phyloP scores from a whole-genome alignment of 1,284 basidiomycete genomes.

The Leucoagaricus sp. region DNA sequence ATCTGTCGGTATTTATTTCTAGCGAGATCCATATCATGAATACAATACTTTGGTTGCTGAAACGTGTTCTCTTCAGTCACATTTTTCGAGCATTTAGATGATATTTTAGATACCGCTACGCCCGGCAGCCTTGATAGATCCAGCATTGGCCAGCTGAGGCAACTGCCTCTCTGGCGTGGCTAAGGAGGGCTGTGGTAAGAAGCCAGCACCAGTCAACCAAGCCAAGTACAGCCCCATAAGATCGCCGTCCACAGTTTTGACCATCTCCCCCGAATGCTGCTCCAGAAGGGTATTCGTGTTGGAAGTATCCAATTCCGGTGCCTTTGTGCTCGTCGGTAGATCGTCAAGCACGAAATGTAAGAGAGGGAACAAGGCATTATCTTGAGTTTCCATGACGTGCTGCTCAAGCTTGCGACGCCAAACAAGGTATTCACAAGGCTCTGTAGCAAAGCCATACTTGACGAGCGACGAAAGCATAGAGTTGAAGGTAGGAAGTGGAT shows the following conservation, averaged over 20 bases:
- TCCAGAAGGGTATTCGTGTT: conserved; percentile 76
- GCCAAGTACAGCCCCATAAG: conserved; percentile 91
- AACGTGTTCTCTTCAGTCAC: no score
- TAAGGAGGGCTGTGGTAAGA: conserved; percentile 70
- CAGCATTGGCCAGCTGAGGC: conserved; percentile 40
- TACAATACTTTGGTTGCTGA: no score
- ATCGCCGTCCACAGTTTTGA: conserved; percentile 75
- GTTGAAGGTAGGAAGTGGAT: conserved; percentile 91
- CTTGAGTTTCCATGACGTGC: conserved; percentile 91
- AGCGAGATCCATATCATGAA: no score
- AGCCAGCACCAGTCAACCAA: conserved; percentile 89
- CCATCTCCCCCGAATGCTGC: conserved; percentile 42
- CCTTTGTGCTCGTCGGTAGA: conserved; percentile 94
- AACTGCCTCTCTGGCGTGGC: conserved; percentile 41
- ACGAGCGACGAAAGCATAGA: conserved; percentile 77
- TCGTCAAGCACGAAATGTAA: conserved; percentile 98
- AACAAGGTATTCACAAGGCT: conserved; percentile 84
- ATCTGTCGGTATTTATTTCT: no score
- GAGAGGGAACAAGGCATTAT: conserved; percentile 97
- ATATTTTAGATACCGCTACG: conserved; percentile 42
- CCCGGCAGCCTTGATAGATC: conserved; percentile 45
- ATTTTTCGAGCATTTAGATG: no score
- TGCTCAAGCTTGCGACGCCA: conserved; percentile 94
- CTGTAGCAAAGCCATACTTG: conserved; percentile 81
- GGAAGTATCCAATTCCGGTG: conserved; percentile 87